Conservation (phyloP, 148 eudicot species). For the Vaccinium myrtillus region DNA sequence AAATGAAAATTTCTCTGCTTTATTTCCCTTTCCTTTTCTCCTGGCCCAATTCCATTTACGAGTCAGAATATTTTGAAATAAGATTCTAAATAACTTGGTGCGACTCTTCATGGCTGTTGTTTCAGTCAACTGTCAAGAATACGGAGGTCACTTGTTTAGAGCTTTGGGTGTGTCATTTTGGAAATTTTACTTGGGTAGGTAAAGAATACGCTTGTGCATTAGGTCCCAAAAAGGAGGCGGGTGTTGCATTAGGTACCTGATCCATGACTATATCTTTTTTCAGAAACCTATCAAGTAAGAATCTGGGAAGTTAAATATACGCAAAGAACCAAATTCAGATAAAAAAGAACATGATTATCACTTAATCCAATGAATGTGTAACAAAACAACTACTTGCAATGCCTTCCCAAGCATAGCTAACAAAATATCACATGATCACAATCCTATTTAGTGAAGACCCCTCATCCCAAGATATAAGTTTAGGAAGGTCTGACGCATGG, state of each 20-base stretch:
- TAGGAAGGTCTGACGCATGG: not conserved
- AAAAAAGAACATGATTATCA: too few relatives aligned
- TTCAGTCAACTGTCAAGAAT: not conserved
- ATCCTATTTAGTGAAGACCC: not conserved
- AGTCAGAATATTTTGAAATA: not conserved
- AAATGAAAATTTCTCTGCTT: not conserved
- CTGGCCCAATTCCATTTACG: not conserved
- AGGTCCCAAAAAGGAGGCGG: too few relatives aligned
- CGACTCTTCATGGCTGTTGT: not conserved
- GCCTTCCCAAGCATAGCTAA: not conserved
- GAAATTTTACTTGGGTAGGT: not conserved
- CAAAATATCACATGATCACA: not conserved
- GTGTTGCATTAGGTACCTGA: too few relatives aligned
- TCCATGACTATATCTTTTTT: too few relatives aligned
- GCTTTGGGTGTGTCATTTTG: not conserved
- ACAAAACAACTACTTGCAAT: not conserved
- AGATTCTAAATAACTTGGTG: not conserved
- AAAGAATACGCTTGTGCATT: too few relatives aligned
- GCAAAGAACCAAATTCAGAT: too few relatives aligned
- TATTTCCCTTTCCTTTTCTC: not conserved
- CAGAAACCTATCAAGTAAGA: too few relatives aligned
- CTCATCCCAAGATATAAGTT: not conserved
- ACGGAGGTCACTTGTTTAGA: not conserved
- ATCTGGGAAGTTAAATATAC: too few relatives aligned
- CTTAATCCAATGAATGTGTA: too few relatives aligned